Conservation (phyloP, 306 rosid species). For the Adenanthera pavonina region DNA sequence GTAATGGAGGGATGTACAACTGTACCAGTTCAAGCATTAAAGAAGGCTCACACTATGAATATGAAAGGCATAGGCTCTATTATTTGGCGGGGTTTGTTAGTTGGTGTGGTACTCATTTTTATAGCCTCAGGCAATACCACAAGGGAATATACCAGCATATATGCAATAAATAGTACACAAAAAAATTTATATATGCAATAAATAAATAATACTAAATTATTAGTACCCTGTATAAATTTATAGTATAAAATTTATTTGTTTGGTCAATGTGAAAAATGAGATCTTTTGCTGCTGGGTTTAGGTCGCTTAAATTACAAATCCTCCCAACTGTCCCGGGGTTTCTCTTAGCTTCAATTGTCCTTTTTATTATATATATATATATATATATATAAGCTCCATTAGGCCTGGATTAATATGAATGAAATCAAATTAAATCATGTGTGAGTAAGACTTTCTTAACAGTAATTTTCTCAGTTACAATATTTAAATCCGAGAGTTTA, state of each 20-base stretch:
- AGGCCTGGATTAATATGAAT: too few species aligned
- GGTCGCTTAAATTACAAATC: neutral
- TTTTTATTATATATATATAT: too few species aligned
- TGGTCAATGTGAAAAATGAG: neutral
- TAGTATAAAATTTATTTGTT: too few species aligned
- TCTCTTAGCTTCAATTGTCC: neutral
- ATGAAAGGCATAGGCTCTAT: slow-evolving; percentile 35
- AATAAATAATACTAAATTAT: too few species aligned
- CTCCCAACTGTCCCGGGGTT: slow-evolving; percentile 16
- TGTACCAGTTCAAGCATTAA: slow-evolving; percentile 70
- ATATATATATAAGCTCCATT: too few species aligned
- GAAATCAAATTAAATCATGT: too few species aligned
- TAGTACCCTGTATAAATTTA: too few species aligned
- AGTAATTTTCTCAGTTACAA: too few species aligned
- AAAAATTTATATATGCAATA: neutral
- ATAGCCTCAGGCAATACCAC: neutral
- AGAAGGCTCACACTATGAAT: slow-evolving; percentile 31
- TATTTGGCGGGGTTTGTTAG: slow-evolving; percentile 31
- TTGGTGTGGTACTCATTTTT: neutral
- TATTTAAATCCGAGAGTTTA: too few species aligned
- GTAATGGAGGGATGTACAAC: slow-evolving; percentile 51
- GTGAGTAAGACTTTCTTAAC: too few species aligned
- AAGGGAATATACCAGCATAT: neutral
- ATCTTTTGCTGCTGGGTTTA: slow-evolving; percentile 2
- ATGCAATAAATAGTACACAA: neutral